Base-by-base conservation (phyloP, 2,329 filamentous ascomycete species). In the Fusarium ambrosium region DNA sequence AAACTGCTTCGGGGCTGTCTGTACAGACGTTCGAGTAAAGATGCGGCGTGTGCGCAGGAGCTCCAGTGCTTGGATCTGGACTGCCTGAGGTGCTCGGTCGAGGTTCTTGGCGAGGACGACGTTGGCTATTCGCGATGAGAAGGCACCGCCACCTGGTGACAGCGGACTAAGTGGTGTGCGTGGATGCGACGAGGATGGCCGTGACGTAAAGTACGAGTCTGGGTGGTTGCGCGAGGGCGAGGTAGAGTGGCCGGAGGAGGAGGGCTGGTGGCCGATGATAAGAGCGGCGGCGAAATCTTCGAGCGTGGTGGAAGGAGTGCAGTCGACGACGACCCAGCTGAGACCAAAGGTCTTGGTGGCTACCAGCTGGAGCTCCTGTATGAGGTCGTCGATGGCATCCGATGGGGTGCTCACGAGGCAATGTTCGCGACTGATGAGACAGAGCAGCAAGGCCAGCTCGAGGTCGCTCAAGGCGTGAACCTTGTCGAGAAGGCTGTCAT, bases 401-500 rank as follows among this genome's bases (percentile, higher is more conserved):
- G 85, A 81, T 3, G 92, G 89, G 18, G 94, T 93, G 83, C 95
- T 93, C 79, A 98, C 91, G 77, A 98, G 91, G 84, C 95, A 98
- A 82, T 98, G 95, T 82, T 98, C 94, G 75, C 92, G 89, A 69
- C 92, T 91, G 72, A 95, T 88, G 62, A 98, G 89, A 80, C 93
- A 95, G 61, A 98, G 89, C 45, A 98, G 88, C 16, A 93, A 86
- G 27, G 96, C 97, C 69, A 98, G 90, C 84, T 98, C 95, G 45
- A 98, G 88, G 85, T 98, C 95, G 79, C 92, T 94, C 73, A 98
- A 87, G 76, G 91, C 89, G 80, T 95, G 93, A 77, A 97, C 89
- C 82, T 92, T 93, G 73, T 89, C 87, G 71, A 92, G 85, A 72
- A 95, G 87, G 66, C 84, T 83, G 79, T 89, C 86, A 85, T 90